These are phyloP conservation scores for Globisporangium paddicum DNA, from an alignment of 352 stramenopile species.

Conservation along the genomic window DNA sequence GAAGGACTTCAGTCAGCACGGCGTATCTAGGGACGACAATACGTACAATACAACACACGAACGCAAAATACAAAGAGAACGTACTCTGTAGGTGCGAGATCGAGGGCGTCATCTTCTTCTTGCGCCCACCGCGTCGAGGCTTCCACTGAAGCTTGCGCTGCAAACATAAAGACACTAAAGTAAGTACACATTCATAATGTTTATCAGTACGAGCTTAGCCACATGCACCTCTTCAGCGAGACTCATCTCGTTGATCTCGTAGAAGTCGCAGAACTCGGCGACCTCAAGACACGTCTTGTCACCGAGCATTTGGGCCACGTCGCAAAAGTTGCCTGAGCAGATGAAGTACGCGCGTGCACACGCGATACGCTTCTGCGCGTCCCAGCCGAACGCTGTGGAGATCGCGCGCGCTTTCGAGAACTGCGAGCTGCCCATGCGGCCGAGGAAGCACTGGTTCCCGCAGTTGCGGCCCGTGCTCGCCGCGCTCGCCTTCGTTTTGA, in stretches of 20 bases:
- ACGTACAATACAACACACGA: constrained; percentile 16
- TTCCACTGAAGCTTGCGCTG: constrained; percentile 20
- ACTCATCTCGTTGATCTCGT: constrained; percentile 58
- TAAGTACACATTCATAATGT: too few relatives aligned
- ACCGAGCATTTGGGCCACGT: constrained; percentile 64
- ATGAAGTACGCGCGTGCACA: constrained; percentile 66
- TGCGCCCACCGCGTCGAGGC: constrained; percentile 26
- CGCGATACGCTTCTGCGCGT: constrained; percentile 28
- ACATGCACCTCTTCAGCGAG: constrained; percentile 43
- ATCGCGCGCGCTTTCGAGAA: constrained; percentile 54
- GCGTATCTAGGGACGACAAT: constrained; percentile 46
- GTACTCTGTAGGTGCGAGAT: constrained; percentile 65
- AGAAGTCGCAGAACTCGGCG: constrained; percentile 62
- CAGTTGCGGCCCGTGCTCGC: constrained; percentile 65
- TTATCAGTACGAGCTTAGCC: too few relatives aligned
- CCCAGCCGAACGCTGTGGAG: constrained; percentile 47
- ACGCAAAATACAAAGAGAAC: constrained; percentile 16
- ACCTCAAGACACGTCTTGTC: constrained; percentile 70
- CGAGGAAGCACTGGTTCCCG: constrained; percentile 72
- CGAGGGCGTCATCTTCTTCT: constrained; percentile 58
- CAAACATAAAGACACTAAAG: background rate
- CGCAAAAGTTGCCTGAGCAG: constrained; percentile 71
- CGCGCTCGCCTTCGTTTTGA: constrained; percentile 31
- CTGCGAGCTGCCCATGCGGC: constrained; percentile 29
- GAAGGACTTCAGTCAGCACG: constrained; percentile 23